Evolutionary conservation across 108 stramenopile species (phyloP), one percentile per base, ranked within the genome.

Genomic region (Pseudonitzschia pungens): DNA sequence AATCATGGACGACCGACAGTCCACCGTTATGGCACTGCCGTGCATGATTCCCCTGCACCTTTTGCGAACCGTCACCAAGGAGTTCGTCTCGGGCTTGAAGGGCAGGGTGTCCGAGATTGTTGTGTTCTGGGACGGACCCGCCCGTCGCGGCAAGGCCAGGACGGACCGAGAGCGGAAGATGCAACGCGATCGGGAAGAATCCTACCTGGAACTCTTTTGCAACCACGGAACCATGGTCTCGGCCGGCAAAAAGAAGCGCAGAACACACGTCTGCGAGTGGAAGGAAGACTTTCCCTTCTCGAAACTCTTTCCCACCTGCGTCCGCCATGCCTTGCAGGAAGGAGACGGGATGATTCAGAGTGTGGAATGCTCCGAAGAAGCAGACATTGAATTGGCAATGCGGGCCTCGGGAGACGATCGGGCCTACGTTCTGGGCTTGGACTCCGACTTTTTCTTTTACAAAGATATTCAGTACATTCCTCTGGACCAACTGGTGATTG

Each of bases 381-480:
- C 90, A 4, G 90, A 91, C 80, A 66, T 71, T 1, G 75, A 72
- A n/a, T 65, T 91, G 70, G 90, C 90, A n/a, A 27, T 54, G n/a
- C 66, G 70, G 2, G 81, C 82, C 26, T 63, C 73, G 12, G 66
- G 70, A 15, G 78, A 87, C 56, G 41, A 40, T 5, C 50, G 44
- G 14, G 76, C 83, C 10, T 91, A 74, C 56, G 75, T 83, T 1
- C 40, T 88, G 32, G 90, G 77, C 20, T 57, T 74, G 26, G 90
- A 91, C 82, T 78, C 84, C 4, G 90, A 91, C 77, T 91, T 82
- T 75, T 72, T 77, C 42, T 77, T 91, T 26, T 91, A 69, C 73
- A 84, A 85, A 20, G 82, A 69, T 15, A 72, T 78, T n/a, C 76
- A 86, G 36, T 89, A 89, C 48, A 59, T 87, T 60, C 76, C 74